Conservation (phyloP, 75 land plant species). For the Sequoiadendron giganteum region DNA sequence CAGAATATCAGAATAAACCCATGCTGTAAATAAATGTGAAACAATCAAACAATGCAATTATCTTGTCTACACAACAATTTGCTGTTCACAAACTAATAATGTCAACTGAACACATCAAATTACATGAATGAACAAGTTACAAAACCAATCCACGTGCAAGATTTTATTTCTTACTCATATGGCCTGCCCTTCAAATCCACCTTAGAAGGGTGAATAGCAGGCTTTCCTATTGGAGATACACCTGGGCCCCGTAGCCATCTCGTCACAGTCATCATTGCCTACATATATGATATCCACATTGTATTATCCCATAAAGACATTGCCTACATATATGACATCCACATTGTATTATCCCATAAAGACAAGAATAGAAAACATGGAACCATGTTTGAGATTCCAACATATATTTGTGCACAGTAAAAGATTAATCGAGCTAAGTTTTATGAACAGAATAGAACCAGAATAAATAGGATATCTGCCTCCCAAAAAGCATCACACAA, state of each 20-base stretch:
- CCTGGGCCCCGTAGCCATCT: constrained; percentile 56
- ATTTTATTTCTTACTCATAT: constrained; percentile 40
- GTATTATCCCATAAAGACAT: constrained; percentile 15
- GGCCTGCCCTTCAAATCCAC: constrained; percentile 68
- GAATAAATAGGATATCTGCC: neutral
- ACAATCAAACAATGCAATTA: constrained; percentile 8
- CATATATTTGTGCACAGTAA: neutral
- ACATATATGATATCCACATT: constrained; percentile 3
- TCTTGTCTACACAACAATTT: neutral
- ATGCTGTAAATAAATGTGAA: neutral
- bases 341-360: neutral
- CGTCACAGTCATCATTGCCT: constrained; percentile 70
- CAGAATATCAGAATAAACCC: neutral
- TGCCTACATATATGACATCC: constrained; percentile 31
- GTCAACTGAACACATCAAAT: neutral
- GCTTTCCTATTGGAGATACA: constrained; percentile 53
- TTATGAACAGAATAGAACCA: neutral
- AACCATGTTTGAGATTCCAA: neutral
- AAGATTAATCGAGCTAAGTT: neutral
- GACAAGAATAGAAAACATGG: neutral
- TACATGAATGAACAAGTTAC: neutral
- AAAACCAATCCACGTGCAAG: neutral
- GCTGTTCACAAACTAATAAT: neutral
- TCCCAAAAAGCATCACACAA: neutral
- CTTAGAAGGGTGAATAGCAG: constrained; percentile 49